phyloP scores from a whole-genome alignment of 768 basidiomycete species.

The Mycena rebaudengoi region DNA sequence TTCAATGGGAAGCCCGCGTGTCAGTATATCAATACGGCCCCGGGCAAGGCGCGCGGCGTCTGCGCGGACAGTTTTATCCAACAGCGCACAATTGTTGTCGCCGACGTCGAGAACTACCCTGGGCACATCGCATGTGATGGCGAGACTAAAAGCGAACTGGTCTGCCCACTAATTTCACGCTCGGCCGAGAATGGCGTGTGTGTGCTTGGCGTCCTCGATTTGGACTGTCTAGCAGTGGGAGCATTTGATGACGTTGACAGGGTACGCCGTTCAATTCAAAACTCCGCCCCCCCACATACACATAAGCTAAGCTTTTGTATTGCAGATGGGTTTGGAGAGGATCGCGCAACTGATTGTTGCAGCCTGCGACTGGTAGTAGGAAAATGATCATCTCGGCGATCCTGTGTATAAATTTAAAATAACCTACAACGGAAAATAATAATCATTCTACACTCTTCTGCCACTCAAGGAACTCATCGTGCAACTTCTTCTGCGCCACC shows the following conservation, averaged over 20 bases:
- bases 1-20: conserved; percentile 95
- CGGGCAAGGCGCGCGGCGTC: conserved; percentile 70
- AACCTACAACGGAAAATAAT: too few relatives aligned
- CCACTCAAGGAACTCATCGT: conserved; percentile 84
- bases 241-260: conserved; percentile 85
- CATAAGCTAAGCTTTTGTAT: background rate
- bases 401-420: too few relatives aligned
- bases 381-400: too few relatives aligned
- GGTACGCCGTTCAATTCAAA: conserved; percentile 22
- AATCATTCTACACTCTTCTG: conserved; percentile 38
- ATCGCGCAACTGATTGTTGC: conserved; percentile 72
- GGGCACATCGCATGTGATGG: conserved; percentile 97
- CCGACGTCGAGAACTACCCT: conserved; percentile 81
- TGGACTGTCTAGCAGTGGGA: conserved; percentile 78
- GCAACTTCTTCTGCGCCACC: conserved; percentile 77
- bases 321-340: conserved; percentile 67
- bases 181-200: conserved; percentile 37
- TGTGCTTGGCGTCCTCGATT: conserved; percentile 75
- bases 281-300: background rate
- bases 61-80: conserved; percentile 82
- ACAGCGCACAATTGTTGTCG: conserved; percentile 68
- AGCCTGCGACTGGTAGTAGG: conserved; percentile 70
- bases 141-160: conserved; percentile 90
- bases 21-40: conserved; percentile 70
- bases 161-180: conserved; percentile 71